phyloP scores from a whole-genome alignment of 2,329 filamentous ascomycete genomes.

The Incumbomyces delicatus region DNA sequence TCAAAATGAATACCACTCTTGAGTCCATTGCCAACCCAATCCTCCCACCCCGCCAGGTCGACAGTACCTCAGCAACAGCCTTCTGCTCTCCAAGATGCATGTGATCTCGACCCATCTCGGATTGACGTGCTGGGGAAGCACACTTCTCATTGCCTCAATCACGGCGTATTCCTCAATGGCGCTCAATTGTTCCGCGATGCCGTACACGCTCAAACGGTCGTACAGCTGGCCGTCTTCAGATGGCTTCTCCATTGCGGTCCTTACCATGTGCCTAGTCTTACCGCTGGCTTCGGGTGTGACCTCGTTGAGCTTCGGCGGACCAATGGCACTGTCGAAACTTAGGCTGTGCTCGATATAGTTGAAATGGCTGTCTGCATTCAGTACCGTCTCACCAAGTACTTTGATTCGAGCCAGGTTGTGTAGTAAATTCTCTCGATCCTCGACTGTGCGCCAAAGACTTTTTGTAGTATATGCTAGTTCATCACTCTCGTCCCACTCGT shows the following conservation, averaged over 20 bases:
- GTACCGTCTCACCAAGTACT: conserved; percentile 15
- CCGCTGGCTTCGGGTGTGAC: conserved; percentile 8
- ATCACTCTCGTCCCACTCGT: not conserved
- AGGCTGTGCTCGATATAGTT: conserved; percentile 13
- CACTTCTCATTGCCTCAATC: not conserved
- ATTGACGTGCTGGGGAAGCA: conserved; percentile 6
- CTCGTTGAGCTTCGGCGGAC: conserved; percentile 14
- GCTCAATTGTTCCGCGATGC: conserved; percentile 17
- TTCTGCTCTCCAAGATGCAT: conserved; percentile 17
- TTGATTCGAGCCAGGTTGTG: conserved; percentile 18
- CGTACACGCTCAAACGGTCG: conserved; percentile 15
- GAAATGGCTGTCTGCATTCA: conserved; percentile 10
- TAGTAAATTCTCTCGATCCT: conserved; percentile 13
- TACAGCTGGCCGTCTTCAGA: conserved; percentile 13
- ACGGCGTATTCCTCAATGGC: conserved; percentile 20
- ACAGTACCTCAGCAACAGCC: conserved; percentile 18
- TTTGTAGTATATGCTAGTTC: not conserved
- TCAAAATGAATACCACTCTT: conserved; percentile 15
- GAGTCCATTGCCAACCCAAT: conserved; percentile 17
- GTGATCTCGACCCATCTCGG: conserved; percentile 21
- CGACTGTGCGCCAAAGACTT: not conserved
- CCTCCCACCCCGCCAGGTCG: conserved; percentile 11
- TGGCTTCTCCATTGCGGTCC: conserved; percentile 10
- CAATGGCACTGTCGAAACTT: conserved; percentile 17
- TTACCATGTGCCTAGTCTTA: conserved; percentile 20